Percentiles rank a stretch among this genome's conserved stretches.
These are phyloP conservation scores for Globisporangium paddicum DNA, from an alignment of 352 stramenopile species.

Conservation along the genomic window DNA sequence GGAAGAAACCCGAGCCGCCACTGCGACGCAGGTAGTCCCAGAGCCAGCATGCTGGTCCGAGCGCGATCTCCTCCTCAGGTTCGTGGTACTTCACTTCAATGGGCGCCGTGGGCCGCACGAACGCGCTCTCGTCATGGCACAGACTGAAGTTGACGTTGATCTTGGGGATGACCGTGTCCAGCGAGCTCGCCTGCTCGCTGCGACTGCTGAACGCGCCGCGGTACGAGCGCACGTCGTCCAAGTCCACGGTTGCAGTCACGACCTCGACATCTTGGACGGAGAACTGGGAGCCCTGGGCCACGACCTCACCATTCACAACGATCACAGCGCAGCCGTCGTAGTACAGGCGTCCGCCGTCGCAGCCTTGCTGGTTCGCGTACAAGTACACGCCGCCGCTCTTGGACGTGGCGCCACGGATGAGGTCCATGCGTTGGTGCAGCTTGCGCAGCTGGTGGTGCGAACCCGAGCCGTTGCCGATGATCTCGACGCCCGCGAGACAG, in stretches of 20 bases:
- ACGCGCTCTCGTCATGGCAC: conserved; percentile 49
- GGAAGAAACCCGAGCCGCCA: conserved; percentile 88
- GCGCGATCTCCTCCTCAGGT: conserved; percentile 96
- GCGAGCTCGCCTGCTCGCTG: conserved; percentile 90
- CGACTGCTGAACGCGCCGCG: conserved; percentile 90
- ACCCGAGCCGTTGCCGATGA: conserved; percentile 96
- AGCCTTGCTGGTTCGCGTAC: conserved; percentile 98
- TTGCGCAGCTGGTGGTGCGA: conserved; percentile 97
- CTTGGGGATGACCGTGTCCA: conserved; percentile 56
- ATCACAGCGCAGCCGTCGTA: conserved; percentile 98
- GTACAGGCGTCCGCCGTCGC: conserved; percentile 95
- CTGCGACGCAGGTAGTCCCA: conserved; percentile 97
- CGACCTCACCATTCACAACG: conserved; percentile 94
- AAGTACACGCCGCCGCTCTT: conserved; percentile 98
- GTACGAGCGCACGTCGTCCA: conserved; percentile 98
- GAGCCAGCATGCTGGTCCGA: conserved; percentile 97
- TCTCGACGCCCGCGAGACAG: conserved; percentile 93
- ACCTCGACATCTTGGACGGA: conserved; percentile 95
- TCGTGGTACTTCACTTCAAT: conserved; percentile 77
- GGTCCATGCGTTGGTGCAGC: conserved; percentile 86
- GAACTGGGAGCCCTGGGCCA: conserved; percentile 96
- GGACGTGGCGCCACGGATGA: conserved; percentile 87
- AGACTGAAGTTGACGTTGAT: conserved; percentile 71
- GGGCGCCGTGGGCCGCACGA: conserved; percentile 28
- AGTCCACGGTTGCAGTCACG: conserved; percentile 94